Evolutionary conservation across 2,329 filamentous ascomycete genomes (phyloP).

Genomic region (Aspergillus proliferans): DNA sequence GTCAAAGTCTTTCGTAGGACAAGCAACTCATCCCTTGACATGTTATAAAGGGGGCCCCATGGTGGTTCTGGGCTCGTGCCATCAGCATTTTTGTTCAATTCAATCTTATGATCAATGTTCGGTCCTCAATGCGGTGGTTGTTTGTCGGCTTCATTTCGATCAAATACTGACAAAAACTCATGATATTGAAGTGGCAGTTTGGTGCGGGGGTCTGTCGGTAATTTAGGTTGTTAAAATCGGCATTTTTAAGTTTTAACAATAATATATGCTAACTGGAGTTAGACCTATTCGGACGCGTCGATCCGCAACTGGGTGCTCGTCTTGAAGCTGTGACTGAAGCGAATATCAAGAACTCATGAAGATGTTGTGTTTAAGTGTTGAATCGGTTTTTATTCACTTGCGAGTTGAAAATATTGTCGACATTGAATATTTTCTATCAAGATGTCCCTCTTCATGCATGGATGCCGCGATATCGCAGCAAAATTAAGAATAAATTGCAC

Average conservation of each 20-base stretch:
- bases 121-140: neutral
- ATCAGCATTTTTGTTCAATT: neutral
- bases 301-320: neutral
- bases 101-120: neutral
- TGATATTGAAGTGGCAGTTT: neutral
- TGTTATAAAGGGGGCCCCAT: neutral
- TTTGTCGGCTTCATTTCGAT: neutral
- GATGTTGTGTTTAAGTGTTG: too few relatives aligned
- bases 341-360: neutral
- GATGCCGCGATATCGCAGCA: too few relatives aligned
- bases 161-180: neutral
- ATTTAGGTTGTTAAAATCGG: constrained; percentile 1
- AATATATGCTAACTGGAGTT: neutral
- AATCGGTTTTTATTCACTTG: too few relatives aligned
- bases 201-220: too few relatives aligned
- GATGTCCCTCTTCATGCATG: too few relatives aligned
- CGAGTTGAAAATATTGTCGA: too few relatives aligned
- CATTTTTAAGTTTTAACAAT: neutral
- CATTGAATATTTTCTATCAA: too few relatives aligned
- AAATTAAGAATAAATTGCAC: too few relatives aligned
- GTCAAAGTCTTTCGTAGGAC: neutral
- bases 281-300: neutral
- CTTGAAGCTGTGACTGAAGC: neutral
- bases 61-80: neutral
- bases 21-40: neutral